Evolutionary conservation across 495 filamentous ascomycete species (phyloP).

Genomic region (Aspergillus steynii): DNA sequence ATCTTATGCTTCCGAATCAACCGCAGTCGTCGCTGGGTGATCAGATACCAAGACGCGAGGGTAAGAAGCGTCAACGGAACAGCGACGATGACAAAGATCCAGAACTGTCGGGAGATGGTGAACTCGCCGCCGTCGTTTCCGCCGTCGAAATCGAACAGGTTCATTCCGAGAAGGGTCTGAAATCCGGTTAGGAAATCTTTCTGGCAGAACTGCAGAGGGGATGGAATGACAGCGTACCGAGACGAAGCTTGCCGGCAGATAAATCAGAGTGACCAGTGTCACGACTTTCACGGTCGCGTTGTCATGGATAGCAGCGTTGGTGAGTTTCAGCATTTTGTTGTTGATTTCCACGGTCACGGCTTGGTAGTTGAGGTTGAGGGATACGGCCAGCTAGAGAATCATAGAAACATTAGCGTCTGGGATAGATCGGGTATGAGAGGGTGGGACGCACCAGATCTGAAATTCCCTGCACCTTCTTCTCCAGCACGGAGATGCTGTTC

Average conservation of each 20-base stretch:
- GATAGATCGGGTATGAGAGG: conserved; percentile 19
- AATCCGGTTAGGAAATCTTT: not conserved
- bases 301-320: conserved; percentile 35
- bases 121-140: conserved; percentile 11
- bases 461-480: conserved; percentile 19
- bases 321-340: conserved; percentile 35
- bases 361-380: conserved; percentile 33
- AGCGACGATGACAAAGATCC: conserved; percentile 33
- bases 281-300: conserved; percentile 37
- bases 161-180: conserved; percentile 31
- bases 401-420: conserved; percentile 4
- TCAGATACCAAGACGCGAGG: conserved; percentile 21
- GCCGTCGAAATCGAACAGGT: conserved; percentile 26
- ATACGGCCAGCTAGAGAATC: conserved; percentile 23
- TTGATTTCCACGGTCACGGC: conserved; percentile 26
- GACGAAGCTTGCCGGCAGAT: conserved; percentile 44
- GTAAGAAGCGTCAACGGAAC: conserved; percentile 31
- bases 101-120: conserved; percentile 30
- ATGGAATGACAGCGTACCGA: conserved; percentile 29
- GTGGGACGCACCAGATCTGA: conserved; percentile 18
- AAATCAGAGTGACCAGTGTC: conserved; percentile 42
- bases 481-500: conserved; percentile 15
- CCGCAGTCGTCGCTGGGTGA: conserved; percentile 6
- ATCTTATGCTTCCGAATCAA: not conserved
- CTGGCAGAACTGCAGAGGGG: no score